Conservation (phyloP, 495 filamentous ascomycete species). For the Lepraria neglecta region DNA sequence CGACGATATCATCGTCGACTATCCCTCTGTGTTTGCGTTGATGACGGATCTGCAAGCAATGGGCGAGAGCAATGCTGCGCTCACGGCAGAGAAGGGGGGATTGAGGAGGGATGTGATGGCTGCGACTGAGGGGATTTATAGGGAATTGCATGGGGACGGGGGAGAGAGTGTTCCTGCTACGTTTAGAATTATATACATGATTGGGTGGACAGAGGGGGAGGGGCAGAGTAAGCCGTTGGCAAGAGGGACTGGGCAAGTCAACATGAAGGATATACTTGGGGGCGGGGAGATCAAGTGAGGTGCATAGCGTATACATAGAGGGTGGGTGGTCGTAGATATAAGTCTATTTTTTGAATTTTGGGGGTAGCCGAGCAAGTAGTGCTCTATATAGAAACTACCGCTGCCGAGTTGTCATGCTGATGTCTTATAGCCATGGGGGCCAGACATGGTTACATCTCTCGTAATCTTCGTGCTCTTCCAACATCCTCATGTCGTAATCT, state of each 20-base stretch:
- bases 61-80: conserved; percentile 83
- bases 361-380: conserved; percentile 4
- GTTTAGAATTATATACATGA: conserved; percentile 93
- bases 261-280: conserved; percentile 74
- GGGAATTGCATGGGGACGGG: conserved; percentile 68
- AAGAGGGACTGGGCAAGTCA: conserved; percentile 76
- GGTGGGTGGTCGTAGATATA: background rate
- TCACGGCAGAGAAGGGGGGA: conserved; percentile 68
- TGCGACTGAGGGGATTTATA: conserved; percentile 85
- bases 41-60: conserved; percentile 93
- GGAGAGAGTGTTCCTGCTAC: conserved; percentile 76
- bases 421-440: too few relatives aligned
- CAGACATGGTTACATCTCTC: background rate
- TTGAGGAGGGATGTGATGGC: conserved; percentile 78
- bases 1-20: conserved; percentile 94
- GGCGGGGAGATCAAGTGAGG: conserved; percentile 32
- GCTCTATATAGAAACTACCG: background rate
- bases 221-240: conserved; percentile 71
- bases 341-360: background rate
- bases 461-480: background rate
- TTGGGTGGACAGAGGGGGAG: conserved; percentile 89
- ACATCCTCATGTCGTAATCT: background rate
- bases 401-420: background rate
- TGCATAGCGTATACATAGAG: background rate
- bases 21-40: conserved; percentile 82